Base-by-base conservation (phyloP, 2,329 filamentous ascomycete species). In the Cladosporium sp. region DNA sequence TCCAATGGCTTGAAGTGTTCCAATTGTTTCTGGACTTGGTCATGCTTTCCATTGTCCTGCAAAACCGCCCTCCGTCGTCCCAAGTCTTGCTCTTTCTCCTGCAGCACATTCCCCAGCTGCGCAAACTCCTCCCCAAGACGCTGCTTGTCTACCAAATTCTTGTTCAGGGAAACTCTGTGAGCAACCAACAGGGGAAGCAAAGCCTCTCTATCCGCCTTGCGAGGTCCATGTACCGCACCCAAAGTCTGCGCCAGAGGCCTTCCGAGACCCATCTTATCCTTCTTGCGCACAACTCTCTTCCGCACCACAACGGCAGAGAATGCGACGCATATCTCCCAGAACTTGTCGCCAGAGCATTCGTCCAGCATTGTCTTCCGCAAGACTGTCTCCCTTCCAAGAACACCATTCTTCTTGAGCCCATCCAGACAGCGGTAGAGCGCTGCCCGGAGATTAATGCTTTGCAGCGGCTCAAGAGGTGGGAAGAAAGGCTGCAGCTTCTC, bases 291-390 rank as follows among this genome's bases (percentile, higher is more conserved):
- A n/a, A 61, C 81, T 75, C 47, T 70, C 74, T 90, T 92, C 74
- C 91, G 91, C 68, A 98, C 78, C 0, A 97, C 93, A 0, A 88
- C 86, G 15, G 91, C 91, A 1, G 94, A 97, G 73, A 99, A 96
- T 0, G 88, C 84, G 3, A 92, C 88, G 32, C 98, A 83, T 1
- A 97, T 81, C 75, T 99, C 95, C 75, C 93, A 93, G 64, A 98
- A 87, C 69, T 92, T 89, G 64, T 97, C 93, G 6, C 94, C 94
- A 71, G 91, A 93, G 80, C 95, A 99, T 73, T 99, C 94, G 75
- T 99, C 95, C 61, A 99, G 83, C 92, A 97, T 97, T 0, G 92
- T 96, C 81, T 97, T 97, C 61, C 95, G 88, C 36, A 98, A 80
- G 0, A 96, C 86, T 0, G 87, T 86, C 74, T 97, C 93, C 59